Conservation (phyloP, 345 rosid species). For the Pugionium cornutum region DNA sequence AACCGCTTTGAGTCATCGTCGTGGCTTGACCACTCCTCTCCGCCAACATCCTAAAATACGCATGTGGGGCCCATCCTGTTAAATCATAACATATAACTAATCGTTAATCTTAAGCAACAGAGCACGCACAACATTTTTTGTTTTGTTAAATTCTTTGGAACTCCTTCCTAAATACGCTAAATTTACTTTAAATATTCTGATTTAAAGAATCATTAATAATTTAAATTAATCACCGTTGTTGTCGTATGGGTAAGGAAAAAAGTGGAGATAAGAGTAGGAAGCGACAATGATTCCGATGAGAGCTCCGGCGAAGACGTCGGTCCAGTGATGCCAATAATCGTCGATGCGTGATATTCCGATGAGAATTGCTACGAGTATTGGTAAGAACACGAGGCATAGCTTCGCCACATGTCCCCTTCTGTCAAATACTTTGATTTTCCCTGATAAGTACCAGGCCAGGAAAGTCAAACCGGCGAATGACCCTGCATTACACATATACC, state of each 20-base stretch:
- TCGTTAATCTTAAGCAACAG: background rate
- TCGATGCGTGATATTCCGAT: slow-evolving; percentile 63
- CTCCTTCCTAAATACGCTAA: too few species aligned
- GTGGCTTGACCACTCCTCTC: slow-evolving; percentile 38
- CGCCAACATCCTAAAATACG: slow-evolving; percentile 47
- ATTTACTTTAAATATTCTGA: too few species aligned
- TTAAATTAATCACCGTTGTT: slow-evolving; percentile 39
- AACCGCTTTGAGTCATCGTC: slow-evolving; percentile 22
- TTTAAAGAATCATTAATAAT: too few species aligned
- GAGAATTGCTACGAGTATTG: slow-evolving; percentile 51
- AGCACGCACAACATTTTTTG: background rate
- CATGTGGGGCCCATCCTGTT: slow-evolving; percentile 66
- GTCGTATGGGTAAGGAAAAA: slow-evolving; percentile 55
- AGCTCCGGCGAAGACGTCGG: slow-evolving; percentile 65
- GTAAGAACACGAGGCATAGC: slow-evolving; percentile 52
- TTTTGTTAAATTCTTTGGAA: background rate
- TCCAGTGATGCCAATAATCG: slow-evolving; percentile 81
- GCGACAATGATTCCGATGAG: slow-evolving; percentile 51
- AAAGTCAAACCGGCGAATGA: slow-evolving; percentile 66
- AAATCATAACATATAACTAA: background rate
- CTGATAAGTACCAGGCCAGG: slow-evolving; percentile 65
- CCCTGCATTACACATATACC: slow-evolving; percentile 47
- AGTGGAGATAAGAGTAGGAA: slow-evolving; percentile 58
- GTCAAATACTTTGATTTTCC: slow-evolving; percentile 62
- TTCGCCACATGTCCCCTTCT: slow-evolving; percentile 55